Percentiles rank a stretch among this genome's conserved stretches.
Conservation (phyloP, 2,329 filamentous ascomycete species). For the Trichoderma pleuroti region DNA sequence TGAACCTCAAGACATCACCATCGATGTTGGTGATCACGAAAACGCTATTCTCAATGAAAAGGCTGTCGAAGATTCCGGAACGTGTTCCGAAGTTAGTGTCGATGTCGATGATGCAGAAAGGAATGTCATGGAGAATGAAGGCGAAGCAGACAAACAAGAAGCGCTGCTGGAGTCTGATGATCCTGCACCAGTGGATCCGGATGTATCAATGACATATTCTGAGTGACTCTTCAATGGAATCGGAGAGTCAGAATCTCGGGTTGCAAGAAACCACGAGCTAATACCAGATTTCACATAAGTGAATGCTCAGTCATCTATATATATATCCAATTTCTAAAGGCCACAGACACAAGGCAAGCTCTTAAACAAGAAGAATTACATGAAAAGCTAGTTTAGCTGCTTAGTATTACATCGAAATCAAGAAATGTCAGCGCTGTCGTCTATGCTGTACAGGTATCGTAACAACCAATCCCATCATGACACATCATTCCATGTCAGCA, state of each 20-base stretch:
- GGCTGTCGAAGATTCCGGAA: background rate
- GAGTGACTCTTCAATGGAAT: background rate
- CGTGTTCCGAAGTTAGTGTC: background rate
- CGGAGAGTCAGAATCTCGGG: background rate
- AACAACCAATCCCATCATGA: background rate
- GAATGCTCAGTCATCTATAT: background rate
- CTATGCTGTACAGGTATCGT: constrained; percentile 7
- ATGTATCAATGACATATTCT: background rate
- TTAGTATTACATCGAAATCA: constrained; percentile 4
- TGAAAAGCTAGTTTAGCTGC: background rate
- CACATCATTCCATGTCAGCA: background rate
- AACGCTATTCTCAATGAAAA: background rate
- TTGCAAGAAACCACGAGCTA: background rate
- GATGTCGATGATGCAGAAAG: background rate
- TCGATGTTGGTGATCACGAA: background rate
- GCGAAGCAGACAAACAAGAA: background rate
- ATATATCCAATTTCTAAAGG: background rate
- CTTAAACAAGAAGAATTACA: too few relatives aligned
- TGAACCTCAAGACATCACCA: background rate
- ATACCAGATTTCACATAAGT: background rate
- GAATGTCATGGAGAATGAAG: background rate
- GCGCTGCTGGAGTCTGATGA: background rate
- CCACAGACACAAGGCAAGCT: background rate
- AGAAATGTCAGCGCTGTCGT: constrained; percentile 5
- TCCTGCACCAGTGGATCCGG: background rate